Conservation (phyloP, 345 rosid species). For the Arabidopsis thaliana region DNA sequence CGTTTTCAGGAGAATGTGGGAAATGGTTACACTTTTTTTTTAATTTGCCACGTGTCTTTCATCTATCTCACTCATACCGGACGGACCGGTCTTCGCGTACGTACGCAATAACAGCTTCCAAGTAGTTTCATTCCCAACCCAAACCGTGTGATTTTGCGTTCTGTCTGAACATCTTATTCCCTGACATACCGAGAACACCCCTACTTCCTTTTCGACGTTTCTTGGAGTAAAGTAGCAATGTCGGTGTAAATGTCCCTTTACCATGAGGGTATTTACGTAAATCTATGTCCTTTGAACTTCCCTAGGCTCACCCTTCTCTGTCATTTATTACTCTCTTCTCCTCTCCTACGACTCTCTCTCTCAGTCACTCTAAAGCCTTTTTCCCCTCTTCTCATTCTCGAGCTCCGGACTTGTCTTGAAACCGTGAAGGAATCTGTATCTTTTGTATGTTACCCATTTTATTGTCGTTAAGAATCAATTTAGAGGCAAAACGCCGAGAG, state of each 20-base stretch:
- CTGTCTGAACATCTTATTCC: slow-evolving; percentile 3
- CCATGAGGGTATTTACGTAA: slow-evolving; percentile 18
- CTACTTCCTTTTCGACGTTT: not conserved
- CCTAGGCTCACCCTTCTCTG: slow-evolving; percentile 39
- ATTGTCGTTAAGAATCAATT: not conserved
- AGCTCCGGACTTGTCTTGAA: slow-evolving; percentile 32
- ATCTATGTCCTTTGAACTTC: slow-evolving; percentile 33
- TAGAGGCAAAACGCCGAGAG: not conserved
- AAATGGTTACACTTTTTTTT: not conserved
- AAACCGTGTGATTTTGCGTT: slow-evolving; percentile 22
- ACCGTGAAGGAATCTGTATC: slow-evolving; percentile 20
- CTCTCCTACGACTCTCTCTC: not conserved
- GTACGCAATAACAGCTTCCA: slow-evolving; percentile 20
- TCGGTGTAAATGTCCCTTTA: slow-evolving; percentile 39
- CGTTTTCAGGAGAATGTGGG: slow-evolving; percentile 20
- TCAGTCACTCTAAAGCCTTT: slow-evolving; percentile 16
- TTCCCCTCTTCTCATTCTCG: slow-evolving; percentile 21
- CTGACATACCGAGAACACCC: slow-evolving; percentile 37
- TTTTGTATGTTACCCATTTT: slow-evolving; percentile 3
- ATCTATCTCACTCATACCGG: not conserved
- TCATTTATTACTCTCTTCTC: slow-evolving; percentile 42
- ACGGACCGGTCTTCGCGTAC: not conserved
- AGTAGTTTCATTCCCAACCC: slow-evolving; percentile 4
- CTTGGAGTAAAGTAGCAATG: slow-evolving; percentile 21
- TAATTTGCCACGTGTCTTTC: slow-evolving; percentile 23